Base-by-base conservation (phyloP, 345 rosid genomes). In the Lumnitzera racemosa region DNA sequence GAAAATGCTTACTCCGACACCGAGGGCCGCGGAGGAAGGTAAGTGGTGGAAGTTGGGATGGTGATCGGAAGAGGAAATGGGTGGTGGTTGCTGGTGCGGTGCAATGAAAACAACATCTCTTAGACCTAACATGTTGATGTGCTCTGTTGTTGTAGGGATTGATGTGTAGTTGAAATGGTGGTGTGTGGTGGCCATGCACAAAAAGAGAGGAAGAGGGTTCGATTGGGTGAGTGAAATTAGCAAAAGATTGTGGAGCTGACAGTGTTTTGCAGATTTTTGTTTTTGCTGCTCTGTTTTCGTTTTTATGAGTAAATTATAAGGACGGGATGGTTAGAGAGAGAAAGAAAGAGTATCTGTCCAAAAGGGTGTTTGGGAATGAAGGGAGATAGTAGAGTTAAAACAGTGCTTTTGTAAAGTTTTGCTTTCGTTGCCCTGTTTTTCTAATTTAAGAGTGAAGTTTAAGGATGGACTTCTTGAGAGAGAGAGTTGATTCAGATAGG, bases 51-150 rank as follows among this genome's bases (percentile, higher is more conserved):
- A 25, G 69, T 47, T 55, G 48, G 48, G 61, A 67, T 52, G 57
- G 63, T 59, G 56, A 43, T 58, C 54, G 64, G 70, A 50, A 66
- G 62, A 13, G 68, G 68, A 0, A 47, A 13, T 70, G 49, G 14
- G 72, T 15, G 47, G 69, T 47, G 51, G 56, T 5, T 61, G 66
- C 64, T 57, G 64, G 47, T 65, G 59, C 43, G 83, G 84, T 59
- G 85, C 68, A 13, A 84, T 54, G 67, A 86, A 67, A 71, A 86
- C 53, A 63, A 80, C 77, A 77, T 86, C 88, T 61, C 76, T 85
- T 53, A 86, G 86, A 51, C 84, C 83, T 46, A 89, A 49, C 91
- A 87, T 86, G 86, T 58, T 74, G 58, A 66, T 43, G 57, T 61
- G 76, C 55, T 71, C 67, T 62, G 51, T 29, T 43, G 72, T 69